These are phyloP conservation scores for Calonectria hongkongensis DNA, from an alignment of 2,329 filamentous ascomycete genomes.

Conservation along the genomic window DNA sequence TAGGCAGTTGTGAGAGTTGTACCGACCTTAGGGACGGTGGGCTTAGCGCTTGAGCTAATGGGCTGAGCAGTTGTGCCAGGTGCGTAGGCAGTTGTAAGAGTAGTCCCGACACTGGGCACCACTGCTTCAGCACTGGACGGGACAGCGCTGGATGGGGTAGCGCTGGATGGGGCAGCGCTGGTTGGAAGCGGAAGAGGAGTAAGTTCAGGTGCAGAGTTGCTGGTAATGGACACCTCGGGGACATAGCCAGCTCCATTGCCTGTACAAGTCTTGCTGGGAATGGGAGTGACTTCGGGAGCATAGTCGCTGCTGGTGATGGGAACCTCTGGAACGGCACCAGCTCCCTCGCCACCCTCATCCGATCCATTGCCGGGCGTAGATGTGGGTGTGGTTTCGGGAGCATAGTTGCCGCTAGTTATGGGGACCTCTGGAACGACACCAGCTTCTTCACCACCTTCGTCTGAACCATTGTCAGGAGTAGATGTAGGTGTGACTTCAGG, in stretches of 20 bases:
- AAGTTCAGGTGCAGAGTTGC: background rate
- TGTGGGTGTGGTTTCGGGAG: background rate
- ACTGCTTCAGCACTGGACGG: background rate
- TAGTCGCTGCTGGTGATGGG: background rate
- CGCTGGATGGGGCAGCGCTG: too few species aligned
- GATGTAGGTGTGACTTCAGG: too few species aligned
- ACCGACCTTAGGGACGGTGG: background rate
- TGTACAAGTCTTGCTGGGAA: background rate
- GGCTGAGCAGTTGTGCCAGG: conserved; percentile 8
- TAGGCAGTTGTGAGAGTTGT: conserved; percentile 5
- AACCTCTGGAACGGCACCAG: background rate
- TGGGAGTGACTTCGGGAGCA: background rate
- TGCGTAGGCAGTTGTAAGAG: conserved; percentile 6
- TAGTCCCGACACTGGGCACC: background rate
- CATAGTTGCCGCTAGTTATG: background rate
- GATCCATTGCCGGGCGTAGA: too few species aligned
- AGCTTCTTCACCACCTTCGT: too few species aligned
- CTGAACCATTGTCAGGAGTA: too few species aligned
- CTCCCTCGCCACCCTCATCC: too few species aligned
- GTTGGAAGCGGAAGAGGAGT: background rate
- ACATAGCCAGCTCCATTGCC: background rate
- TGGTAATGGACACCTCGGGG: background rate
- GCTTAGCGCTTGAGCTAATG: background rate
- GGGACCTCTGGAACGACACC: background rate
- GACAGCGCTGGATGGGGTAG: too few species aligned